Evolutionary conservation across 305 asterid genomes (phyloP).

Genomic region (Fraxinus paxiana): DNA sequence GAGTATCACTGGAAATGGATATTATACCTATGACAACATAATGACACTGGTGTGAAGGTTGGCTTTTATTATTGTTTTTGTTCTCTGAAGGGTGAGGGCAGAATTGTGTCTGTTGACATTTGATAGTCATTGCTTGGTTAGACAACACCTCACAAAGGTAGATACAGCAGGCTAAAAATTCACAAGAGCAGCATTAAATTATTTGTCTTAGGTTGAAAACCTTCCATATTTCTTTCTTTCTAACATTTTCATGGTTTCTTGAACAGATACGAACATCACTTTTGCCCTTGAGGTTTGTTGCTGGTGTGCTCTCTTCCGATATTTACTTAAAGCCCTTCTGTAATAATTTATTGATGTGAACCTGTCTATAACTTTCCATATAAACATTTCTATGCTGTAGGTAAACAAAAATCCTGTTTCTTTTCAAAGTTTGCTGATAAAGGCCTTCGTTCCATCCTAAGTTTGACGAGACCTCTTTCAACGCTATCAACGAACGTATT

Average conservation of each 20-base stretch:
- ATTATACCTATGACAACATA: neutral
- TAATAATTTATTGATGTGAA: constrained; percentile 18
- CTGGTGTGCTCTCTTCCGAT: constrained; percentile 50
- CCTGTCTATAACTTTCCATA: constrained; percentile 12
- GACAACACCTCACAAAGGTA: neutral
- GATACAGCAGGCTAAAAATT: constrained; percentile 1
- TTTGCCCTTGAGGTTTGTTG: constrained; percentile 69
- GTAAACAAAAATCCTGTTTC: constrained; percentile 55
- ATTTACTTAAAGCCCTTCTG: constrained; percentile 9
- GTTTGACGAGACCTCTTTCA: constrained; percentile 38
- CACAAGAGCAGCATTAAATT: constrained; percentile 3
- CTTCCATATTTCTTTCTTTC: constrained; percentile 14
- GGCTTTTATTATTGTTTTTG: neutral
- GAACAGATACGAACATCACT: constrained; percentile 60
- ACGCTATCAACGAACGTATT: constrained; percentile 26
- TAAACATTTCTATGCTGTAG: constrained; percentile 33
- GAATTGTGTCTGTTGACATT: neutral
- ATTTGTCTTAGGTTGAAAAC: constrained; percentile 19
- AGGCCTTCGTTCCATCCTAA: constrained; percentile 40
- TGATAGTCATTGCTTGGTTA: neutral
- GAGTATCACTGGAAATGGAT: neutral
- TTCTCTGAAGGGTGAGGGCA: neutral
- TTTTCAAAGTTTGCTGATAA: constrained; percentile 54
- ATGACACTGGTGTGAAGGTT: neutral
- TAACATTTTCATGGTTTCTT: constrained; percentile 26